Conservation (phyloP, 139 green algal genomes). For the Micractinium sp. region DNA sequence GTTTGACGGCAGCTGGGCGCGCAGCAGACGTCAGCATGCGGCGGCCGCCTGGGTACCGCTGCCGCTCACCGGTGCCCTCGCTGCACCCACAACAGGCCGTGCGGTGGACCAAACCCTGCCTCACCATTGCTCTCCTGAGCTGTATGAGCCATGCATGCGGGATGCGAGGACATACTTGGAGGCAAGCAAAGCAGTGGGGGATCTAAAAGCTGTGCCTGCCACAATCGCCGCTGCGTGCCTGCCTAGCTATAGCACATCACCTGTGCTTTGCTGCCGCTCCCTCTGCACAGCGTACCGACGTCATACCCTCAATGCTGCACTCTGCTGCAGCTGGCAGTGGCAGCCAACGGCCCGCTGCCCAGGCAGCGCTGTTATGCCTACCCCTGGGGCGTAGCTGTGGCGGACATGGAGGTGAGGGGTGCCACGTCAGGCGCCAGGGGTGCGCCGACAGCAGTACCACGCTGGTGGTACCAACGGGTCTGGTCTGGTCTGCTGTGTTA, state of each 20-base stretch:
- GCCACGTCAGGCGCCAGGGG: not conserved
- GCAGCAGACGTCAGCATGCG: no score
- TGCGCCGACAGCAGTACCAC: not conserved
- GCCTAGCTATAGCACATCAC: not conserved
- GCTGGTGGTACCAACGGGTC: not conserved
- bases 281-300: not conserved
- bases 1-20: not conserved
- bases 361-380: not conserved
- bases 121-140: slow-evolving; percentile 9
- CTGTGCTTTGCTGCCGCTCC: not conserved
- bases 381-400: slow-evolving; percentile 28
- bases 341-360: slow-evolving; percentile 29
- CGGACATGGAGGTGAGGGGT: not conserved
- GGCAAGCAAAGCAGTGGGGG: not conserved
- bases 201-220: not conserved
- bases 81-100: not conserved
- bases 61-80: not conserved
- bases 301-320: no score
- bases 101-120: slow-evolving; percentile 29
- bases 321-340: slow-evolving; percentile 9
- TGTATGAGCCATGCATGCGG: slow-evolving; percentile 22
- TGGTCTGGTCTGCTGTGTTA: not conserved
- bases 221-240: not conserved
- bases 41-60: not conserved
- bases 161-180: slow-evolving; percentile 19